Evolutionary conservation across 2,329 filamentous ascomycete species (phyloP).

Genomic region (Shiraia sp.): DNA sequence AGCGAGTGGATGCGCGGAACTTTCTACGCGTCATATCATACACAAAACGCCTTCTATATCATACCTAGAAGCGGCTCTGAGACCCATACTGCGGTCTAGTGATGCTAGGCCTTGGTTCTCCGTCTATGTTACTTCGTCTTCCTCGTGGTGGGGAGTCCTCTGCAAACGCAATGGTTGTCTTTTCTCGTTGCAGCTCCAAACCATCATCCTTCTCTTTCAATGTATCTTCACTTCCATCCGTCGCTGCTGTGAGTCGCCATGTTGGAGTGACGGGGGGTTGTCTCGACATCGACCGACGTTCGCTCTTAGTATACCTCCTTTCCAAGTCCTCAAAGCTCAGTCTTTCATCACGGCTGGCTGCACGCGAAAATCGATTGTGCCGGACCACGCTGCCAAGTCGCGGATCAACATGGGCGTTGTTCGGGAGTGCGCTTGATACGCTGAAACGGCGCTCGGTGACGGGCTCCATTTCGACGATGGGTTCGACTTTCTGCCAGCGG

Average conservation of each 20-base stretch:
- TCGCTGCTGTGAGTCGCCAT: conserved; percentile 4
- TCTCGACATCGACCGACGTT: conserved; percentile 1
- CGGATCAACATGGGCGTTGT: conserved; percentile 46
- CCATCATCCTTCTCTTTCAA: conserved; percentile 1
- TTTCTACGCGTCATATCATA: not conserved
- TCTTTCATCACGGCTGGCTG: conserved; percentile 3
- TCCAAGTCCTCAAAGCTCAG: conserved; percentile 6
- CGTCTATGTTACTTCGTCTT: not conserved
- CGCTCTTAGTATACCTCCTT: not conserved
- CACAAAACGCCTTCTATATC: not conserved
- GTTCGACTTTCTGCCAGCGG: conserved; percentile 44
- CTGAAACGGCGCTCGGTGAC: conserved; percentile 47
- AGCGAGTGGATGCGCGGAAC: conserved; percentile 1
- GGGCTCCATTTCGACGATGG: conserved; percentile 46
- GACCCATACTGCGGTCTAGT: not conserved
- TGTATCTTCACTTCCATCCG: conserved; percentile 4
- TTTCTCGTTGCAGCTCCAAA: not conserved
- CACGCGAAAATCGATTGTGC: conserved; percentile 53
- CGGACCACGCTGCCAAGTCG: conserved; percentile 43
- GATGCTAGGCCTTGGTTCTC: not conserved
- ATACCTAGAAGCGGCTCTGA: not conserved
- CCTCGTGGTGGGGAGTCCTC: not conserved
- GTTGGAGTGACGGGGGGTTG: conserved; percentile 4
- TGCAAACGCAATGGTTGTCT: conserved; percentile 1
- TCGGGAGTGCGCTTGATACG: conserved; percentile 43